phyloP scores from a whole-genome alignment of 2,329 filamentous ascomycete genomes.

The Dothideomycetes sp. region DNA sequence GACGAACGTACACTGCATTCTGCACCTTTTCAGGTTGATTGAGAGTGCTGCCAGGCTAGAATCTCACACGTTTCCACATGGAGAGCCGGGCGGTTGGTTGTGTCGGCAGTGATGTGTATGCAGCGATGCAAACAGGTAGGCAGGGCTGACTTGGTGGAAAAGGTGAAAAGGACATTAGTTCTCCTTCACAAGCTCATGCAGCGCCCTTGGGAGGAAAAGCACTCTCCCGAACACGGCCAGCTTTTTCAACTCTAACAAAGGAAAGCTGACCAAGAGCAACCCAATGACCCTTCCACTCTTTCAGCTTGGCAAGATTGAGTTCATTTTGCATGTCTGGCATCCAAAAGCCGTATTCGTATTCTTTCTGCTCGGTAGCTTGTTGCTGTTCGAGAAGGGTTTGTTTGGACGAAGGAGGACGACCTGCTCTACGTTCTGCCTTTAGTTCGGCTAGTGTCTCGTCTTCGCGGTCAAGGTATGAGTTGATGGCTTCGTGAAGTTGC shows the following conservation, averaged over 20 bases:
- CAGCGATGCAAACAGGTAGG: too few relatives aligned
- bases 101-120: too few relatives aligned
- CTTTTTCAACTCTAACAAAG: constrained; percentile 62
- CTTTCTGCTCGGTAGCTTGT: constrained; percentile 60
- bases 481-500: constrained; percentile 43
- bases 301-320: constrained; percentile 54
- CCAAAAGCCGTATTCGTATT: constrained; percentile 79
- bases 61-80: too few relatives aligned
- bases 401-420: constrained; percentile 63
- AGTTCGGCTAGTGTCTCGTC: constrained; percentile 58
- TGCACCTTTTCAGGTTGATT: too few relatives aligned
- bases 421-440: constrained; percentile 62
- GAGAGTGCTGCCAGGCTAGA: too few relatives aligned
- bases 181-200: too few relatives aligned
- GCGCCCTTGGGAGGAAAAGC: constrained; percentile 59
- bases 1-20: too few relatives aligned
- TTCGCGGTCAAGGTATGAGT: constrained; percentile 45
- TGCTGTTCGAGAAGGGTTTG: constrained; percentile 69
- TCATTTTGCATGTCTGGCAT: constrained; percentile 64
- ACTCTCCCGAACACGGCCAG: constrained; percentile 55
- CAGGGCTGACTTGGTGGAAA: too few relatives aligned
- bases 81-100: too few relatives aligned
- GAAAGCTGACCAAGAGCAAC: constrained; percentile 62
- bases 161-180: too few relatives aligned
- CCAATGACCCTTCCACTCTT: constrained; percentile 77